Conservation (phyloP, 768 basidiomycete genomes). For the Kwoniella sp. region DNA sequence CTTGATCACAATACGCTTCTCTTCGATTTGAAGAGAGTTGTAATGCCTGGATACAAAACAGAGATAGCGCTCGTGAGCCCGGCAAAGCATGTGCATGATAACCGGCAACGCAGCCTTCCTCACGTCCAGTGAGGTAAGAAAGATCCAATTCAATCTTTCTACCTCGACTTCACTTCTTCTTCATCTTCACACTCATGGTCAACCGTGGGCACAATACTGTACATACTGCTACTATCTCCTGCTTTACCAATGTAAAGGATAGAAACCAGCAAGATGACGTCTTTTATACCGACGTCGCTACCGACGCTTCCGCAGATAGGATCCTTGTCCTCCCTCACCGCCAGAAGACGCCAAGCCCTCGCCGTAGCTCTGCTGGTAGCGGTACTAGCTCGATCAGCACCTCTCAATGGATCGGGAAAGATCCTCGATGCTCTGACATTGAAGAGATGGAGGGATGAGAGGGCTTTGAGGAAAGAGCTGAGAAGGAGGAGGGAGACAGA, state of each 20-base stretch:
- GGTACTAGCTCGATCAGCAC: constrained; percentile 31
- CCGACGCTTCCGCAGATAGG: background rate
- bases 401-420: constrained; percentile 1
- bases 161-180: background rate
- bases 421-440: constrained; percentile 19
- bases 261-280: background rate
- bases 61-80: too few species aligned
- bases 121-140: too few species aligned
- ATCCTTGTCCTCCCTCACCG: constrained; percentile 5
- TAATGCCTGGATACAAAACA: too few species aligned
- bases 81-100: too few species aligned
- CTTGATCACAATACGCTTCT: too few species aligned
- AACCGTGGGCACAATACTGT: background rate
- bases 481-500: constrained; percentile 53
- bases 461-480: constrained; percentile 31
- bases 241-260: too few species aligned
- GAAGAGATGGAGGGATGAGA: constrained; percentile 36
- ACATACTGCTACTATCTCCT: too few species aligned
- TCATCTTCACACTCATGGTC: too few species aligned
- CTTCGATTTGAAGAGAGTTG: too few species aligned
- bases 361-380: constrained; percentile 29
- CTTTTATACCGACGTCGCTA: background rate
- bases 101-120: too few species aligned
- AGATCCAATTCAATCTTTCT: too few species aligned
- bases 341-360: constrained; percentile 22